Base-by-base conservation (phyloP, 164 flowering plant species). In the grape (Vitis vinifera) region DNA sequence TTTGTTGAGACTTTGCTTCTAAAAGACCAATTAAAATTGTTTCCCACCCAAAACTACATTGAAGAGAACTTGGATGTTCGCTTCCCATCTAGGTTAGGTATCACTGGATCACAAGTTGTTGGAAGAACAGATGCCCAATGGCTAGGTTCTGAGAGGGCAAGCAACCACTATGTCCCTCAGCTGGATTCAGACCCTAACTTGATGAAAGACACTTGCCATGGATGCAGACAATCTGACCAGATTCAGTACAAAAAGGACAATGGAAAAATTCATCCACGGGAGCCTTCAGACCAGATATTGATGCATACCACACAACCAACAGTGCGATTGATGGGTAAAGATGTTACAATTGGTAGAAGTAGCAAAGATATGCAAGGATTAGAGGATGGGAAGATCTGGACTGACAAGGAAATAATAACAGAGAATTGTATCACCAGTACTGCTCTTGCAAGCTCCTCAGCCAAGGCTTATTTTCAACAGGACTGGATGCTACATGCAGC, bases 321-420 rank as follows among this genome's bases (percentile, higher is more conserved):
- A 12, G 71, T 91, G 88, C 82, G 91, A 71, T 68, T 91, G 76
- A 88, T 88, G 96, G 96, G 96, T 17, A 82, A 87, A 75, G 84
- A 87, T 83, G 88, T 91, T 64, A 65, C 84, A 19, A 69, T 91
- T 62, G 83, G 90, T 63, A 73, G 78, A 74, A 70, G 74, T 73
- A 77, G 62, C 59, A 68, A 64, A 65, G 76, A 71, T n/a, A 71
- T 60, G 11, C 68, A 66, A 50, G 77, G 68, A 67, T 69, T 30
- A 57, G 86, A 72, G 57, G 84, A 78, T 70, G 82, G 79, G 56
- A 78, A 72, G 51, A 69, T 80, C 63, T 83, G 88, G 85, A 83
- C 76, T 57, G 87, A 81, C 59, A 79, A 83, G 73, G 80, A 83
- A 62, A 78, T 79, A 63, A 74, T 82, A 31, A 31, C 73, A 52